Conservation (phyloP, 2,329 filamentous ascomycete species). For the Emmonsia crescens region DNA sequence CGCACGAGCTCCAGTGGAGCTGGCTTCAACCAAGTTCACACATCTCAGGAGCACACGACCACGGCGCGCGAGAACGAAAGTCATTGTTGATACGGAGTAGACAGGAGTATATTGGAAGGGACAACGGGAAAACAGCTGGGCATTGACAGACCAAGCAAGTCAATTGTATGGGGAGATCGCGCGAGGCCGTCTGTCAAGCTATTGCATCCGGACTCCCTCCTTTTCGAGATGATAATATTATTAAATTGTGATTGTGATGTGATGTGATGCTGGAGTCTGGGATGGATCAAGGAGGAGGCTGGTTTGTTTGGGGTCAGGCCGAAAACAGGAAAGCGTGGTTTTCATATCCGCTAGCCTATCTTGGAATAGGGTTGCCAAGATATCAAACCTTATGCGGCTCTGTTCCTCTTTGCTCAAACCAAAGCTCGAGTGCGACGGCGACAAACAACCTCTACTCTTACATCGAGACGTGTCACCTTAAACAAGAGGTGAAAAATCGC, state of each 20-base stretch:
- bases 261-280: neutral
- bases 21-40: slow-evolving; percentile 1
- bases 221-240: neutral
- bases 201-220: neutral
- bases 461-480: neutral
- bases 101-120: neutral
- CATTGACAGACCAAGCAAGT: neutral
- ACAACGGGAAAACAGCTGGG: neutral
- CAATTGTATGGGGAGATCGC: neutral
- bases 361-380: slow-evolving; percentile 15
- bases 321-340: slow-evolving; percentile 6
- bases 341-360: slow-evolving; percentile 8
- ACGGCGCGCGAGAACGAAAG: slow-evolving; percentile 22
- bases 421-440: neutral
- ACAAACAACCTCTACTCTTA: neutral
- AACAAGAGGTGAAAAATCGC: neutral
- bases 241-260: neutral
- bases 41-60: slow-evolving; percentile 19
- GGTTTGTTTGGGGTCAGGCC: slow-evolving; percentile 7
- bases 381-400: slow-evolving; percentile 1
- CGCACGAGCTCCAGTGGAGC: neutral
- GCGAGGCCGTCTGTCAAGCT: neutral
- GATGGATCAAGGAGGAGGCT: slow-evolving; percentile 6
- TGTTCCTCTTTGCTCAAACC: neutral
- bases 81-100: slow-evolving; percentile 22